Evolutionary conservation across 805 yeast species (phyloP), one percentile per base, ranked within the genome.

Genomic region (Candida nanaspora): DNA sequence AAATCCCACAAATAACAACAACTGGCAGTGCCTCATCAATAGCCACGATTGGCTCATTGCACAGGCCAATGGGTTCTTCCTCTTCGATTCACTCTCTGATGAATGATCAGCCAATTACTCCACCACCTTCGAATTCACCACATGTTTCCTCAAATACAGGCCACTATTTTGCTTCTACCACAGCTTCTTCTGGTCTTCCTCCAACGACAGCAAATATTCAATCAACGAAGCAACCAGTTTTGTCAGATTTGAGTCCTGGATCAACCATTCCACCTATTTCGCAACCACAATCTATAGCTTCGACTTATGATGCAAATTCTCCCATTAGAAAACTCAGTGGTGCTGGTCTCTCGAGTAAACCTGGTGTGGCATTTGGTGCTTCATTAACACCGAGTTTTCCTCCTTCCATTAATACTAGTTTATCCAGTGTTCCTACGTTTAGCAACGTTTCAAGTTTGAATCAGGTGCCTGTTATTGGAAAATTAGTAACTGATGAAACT

Each of bases 81-180:
- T 34, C 37, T 8, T 34, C 37, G 6, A 34, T 34, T 6, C 37
- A 34, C 25, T 34, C 37, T 6, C 18, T 34, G 30, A 34, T 34
- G 27, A 34, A 34, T 34, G 30, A 34, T 18, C 22, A 7, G 19
- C 34, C 34, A 18, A 3, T 19, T 6, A 31, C 34, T 11, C 22
- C 34, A 31, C 34, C 34, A n/a, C 4, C 32, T 29, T 6, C 18
- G 3, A 9, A n/a, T 7, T n/a, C 19, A n/a, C 6, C 30, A 28
- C 16, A 28, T 28, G n/a, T n/a, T n/a, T n/a, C n/a, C n/a, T n/a
- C n/a, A n/a, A 28, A 13, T 15, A 19, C 6, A 18, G 21, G n/a
- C 13, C 34, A 31, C 16, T 31, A 31, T 11, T 31, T 31, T 11
- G 11, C 20, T 31, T 4, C 34, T 3, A 18, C 21, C 6, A 22